Base-by-base conservation (phyloP, 1,284 basidiomycete species). In the Puccinia horiana region DNA sequence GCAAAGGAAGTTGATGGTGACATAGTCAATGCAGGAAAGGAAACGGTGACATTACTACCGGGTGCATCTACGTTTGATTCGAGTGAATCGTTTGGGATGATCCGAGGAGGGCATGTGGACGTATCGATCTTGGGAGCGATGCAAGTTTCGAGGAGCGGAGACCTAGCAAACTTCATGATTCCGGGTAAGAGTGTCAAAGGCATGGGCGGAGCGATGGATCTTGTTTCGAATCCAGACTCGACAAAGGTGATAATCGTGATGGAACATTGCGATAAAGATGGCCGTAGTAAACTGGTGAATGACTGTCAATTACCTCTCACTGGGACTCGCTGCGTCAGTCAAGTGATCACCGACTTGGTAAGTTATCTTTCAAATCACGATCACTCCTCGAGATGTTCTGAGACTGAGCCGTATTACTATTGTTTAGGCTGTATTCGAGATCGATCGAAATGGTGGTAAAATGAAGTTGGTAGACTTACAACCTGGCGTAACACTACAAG, bases 121-220 rank as follows among this genome's bases (percentile, higher is more conserved):
- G 93, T 97, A 76, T 93, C 95, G 18, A 96, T 98, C 86, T 91
- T 93, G 29, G 92, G 92, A 65, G 95, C 96, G 2, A 94, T 98
- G 92, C 92, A 98, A 90, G 95, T 98, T 74, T 94, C 94, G 1
- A 91, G 93, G 84, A 91, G 91, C 32, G 96, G 96, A 83, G 95
- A 98, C 86, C 92, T 98, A 83, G 96, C 96, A 75, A 98, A 98
- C 89, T 98, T 94, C 87, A 98, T 97, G 95, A 94, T 98, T 85
- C 95, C 95, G 20, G 94, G 94, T 44, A 95, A 29, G 84, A 92
- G 85, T 84, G 85, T 87, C 58, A 86, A 87, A 79, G 93, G 93
- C 73, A 95, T 97, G 87, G 95, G 95, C 42, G 95, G 96, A 82
- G 95, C 95, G 0, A 97, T 97, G 94, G 95, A 96, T 86, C 91